Base-by-base conservation (phyloP, 495 filamentous ascomycete genomes). In the Xylaria longipes region DNA sequence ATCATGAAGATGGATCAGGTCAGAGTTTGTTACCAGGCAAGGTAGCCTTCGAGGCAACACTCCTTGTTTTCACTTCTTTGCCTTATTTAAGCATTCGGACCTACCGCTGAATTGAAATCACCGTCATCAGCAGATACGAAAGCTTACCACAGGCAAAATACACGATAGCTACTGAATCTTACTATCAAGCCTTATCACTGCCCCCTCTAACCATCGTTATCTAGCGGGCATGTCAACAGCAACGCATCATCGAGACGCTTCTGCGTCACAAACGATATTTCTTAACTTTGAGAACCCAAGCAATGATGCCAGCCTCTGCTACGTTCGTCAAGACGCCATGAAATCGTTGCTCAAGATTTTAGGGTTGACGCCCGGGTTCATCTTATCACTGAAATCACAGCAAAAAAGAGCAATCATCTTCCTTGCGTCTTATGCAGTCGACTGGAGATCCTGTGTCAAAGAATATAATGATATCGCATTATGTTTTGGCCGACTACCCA, bases 401-500 rank as follows among this genome's bases (percentile, higher is more conserved):
- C 27, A 65, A 5, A 65, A 65, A 15, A 65, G 22, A 33, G 27
- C 45, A 33, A 65, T 65, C 29, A 5, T 65, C 2, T 65, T 65
- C 5, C 61, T 65, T 20, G 63, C 45, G 3, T 52, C 45, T 35
- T 22, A 65, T 12, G 63, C 63, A 1, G 63, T 65, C 5, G 63
- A 52, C 11, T 65, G 63, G 45, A 33, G 63, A 52, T 20, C 43
- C 7, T 65, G 63, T 14, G 1, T 2, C 25, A 9, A 33, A 20
- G 63, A 65, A 50, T 65, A 48, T 2, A 33, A 65, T 9, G 43
- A 65, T 11, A 64, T 65, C 27, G 20, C 41, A 50, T 48, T 50
- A 11, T 65, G 63, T 50, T 50, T 50, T 39, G 4, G 43, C 1
- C 43, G 45, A 9, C 2, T 25, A 14, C 20, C 43, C 2, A 17